A percentile compares a stretch with the other conserved stretches of the same genome.
phyloP scores from a whole-genome alignment of 306 rosid species.

The Dicorynia guianensis region DNA sequence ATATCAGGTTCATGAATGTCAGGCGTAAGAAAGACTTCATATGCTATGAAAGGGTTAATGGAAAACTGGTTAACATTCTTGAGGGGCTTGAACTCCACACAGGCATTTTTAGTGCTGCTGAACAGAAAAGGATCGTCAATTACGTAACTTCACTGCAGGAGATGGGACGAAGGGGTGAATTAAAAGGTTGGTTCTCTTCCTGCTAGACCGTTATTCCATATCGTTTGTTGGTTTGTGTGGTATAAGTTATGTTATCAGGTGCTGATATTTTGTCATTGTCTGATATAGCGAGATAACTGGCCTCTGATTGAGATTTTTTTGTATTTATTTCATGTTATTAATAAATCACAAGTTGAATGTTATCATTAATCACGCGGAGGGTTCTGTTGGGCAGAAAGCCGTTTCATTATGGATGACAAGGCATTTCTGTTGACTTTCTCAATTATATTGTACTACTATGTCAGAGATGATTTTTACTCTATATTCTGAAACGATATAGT shows the following conservation, averaged over 20 bases:
- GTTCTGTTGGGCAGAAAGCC: constrained; percentile 1
- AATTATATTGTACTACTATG: not conserved
- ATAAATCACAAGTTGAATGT: not conserved
- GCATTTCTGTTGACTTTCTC: not conserved
- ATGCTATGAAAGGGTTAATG: constrained; percentile 76
- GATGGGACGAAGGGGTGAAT: constrained; percentile 75
- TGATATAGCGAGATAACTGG: not conserved
- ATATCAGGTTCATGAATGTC: constrained; percentile 72
- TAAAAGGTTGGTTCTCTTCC: constrained; percentile 70
- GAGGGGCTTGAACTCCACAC: constrained; percentile 93
- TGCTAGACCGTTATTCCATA: not conserved
- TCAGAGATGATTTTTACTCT: not conserved
- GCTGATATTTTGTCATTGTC: constrained; percentile 3
- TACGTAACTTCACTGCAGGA: constrained; percentile 65
- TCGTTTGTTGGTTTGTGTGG: not conserved
- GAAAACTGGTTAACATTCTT: constrained; percentile 73
- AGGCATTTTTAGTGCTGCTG: constrained; percentile 86
- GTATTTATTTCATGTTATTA: not conserved
- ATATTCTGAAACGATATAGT: not conserved
- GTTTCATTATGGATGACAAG: not conserved
- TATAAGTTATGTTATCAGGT: not conserved
- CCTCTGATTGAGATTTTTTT: not conserved
- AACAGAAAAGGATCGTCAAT: constrained; percentile 81
- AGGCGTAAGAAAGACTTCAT: constrained; percentile 66
- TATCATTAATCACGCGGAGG: not conserved